A percentile compares a stretch with the other conserved stretches of the same genome.
Evolutionary conservation across 768 basidiomycete species (phyloP).

Genomic region (Lactarius quietus): DNA sequence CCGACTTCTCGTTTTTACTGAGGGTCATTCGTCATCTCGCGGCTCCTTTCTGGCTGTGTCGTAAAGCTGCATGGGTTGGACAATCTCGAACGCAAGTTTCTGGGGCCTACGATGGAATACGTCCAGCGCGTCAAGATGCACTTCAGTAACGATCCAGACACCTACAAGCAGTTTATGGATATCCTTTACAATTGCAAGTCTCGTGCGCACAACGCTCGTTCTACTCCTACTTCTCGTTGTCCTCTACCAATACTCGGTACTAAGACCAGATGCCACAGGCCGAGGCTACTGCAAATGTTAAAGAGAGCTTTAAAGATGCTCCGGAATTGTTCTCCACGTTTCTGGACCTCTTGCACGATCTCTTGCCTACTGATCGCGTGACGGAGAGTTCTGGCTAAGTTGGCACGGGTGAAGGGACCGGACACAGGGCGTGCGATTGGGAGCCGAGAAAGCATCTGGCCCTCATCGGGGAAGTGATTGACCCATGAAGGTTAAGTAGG

Average conservation of each 20-base stretch:
- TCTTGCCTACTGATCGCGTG: too few species aligned
- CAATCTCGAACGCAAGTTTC: constrained; percentile 30
- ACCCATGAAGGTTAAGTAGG: constrained; percentile 30
- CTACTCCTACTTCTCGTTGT: constrained; percentile 26
- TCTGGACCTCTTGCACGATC: constrained; percentile 71
- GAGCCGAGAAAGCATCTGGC: constrained; percentile 21
- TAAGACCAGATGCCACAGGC: constrained; percentile 37
- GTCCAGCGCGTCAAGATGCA: constrained; percentile 96
- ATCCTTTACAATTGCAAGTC: constrained; percentile 65
- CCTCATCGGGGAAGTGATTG: not conserved
- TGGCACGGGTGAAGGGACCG: constrained; percentile 37
- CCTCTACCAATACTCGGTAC: constrained; percentile 13
- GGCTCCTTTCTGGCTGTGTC: too few species aligned
- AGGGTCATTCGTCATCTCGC: too few species aligned
- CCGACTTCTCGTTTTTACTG: too few species aligned
- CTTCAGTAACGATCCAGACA: constrained; percentile 74
- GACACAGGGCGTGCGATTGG: constrained; percentile 22
- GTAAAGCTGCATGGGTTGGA: too few species aligned
- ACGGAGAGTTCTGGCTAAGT: too few species aligned
- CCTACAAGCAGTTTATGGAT: constrained; percentile 75
- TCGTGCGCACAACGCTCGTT: constrained; percentile 46
- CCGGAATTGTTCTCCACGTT: constrained; percentile 74
- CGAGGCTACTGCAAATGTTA: constrained; percentile 66
- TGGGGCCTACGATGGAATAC: constrained; percentile 85
- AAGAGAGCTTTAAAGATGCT: constrained; percentile 67